Evolutionary conservation across 1,139 yeast species (phyloP).

Genomic region (Yarrowia galli): DNA sequence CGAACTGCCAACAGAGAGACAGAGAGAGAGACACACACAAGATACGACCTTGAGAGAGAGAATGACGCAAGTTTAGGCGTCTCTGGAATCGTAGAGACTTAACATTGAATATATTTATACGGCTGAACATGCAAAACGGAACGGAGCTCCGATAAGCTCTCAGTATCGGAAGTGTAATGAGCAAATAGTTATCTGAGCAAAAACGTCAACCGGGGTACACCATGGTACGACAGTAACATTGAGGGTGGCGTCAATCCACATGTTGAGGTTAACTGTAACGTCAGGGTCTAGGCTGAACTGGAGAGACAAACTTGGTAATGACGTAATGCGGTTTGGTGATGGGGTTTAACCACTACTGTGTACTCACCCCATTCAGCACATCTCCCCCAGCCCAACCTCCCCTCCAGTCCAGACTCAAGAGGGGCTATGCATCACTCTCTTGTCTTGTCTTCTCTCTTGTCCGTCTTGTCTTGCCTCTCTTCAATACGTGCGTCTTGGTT

Average conservation of each 20-base stretch:
- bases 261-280: not conserved
- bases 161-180: not conserved
- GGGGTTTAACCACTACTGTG: too few species aligned
- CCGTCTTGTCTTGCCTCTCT: not conserved
- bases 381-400: too few species aligned
- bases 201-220: not conserved
- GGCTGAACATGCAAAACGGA: not conserved
- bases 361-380: too few species aligned
- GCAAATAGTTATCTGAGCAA: not conserved
- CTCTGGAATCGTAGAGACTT: not conserved
- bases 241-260: not conserved
- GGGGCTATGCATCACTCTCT: not conserved
- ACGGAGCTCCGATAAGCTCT: too few species aligned
- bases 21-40: too few species aligned
- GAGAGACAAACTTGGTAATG: too few species aligned
- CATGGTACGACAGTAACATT: not conserved
- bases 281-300: too few species aligned
- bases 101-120: not conserved
- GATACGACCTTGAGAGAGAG: not conserved
- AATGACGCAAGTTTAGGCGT: not conserved
- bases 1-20: slow-evolving; percentile 12
- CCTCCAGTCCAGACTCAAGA: not conserved
- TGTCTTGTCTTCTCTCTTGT: not conserved
- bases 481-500: slow-evolving; percentile 9
- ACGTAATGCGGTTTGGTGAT: too few species aligned